Base-by-base conservation (phyloP, 225 moss, liverwort and hornwort species). In the Physcomitrium patens region DNA sequence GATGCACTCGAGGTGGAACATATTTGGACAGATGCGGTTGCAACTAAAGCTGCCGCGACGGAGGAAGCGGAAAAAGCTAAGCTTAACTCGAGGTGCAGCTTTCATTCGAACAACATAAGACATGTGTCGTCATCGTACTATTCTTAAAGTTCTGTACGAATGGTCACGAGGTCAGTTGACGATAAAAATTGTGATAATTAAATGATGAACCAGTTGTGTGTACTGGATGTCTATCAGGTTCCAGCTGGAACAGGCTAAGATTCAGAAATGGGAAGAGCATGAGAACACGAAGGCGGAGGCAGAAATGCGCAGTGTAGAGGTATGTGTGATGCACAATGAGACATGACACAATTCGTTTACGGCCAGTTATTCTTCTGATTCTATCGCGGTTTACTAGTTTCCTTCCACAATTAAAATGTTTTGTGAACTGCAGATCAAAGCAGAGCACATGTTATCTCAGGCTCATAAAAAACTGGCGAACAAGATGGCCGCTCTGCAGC, bases 231-330 rank as follows among this genome's bases (percentile, higher is more conserved):
- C 8, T 0, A 45, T 66, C 82, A 96, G 96, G 76, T 96, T 72
- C 73, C 79, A 89, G 76, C 75, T 87, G 44, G 92, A 96, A 50
- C 85, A 94, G 75, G 86, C 87, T 0, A 94, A 87, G 76, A 96
- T 96, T 59, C 80, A 77, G 31, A 85, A 89, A 12, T 94, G 94
- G 96, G 88, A 96, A 60, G 94, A 89, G 54, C 89, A 89, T 44
- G 92, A 94, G 79, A 96, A 86, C 65, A 89, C 91, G 2, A 94
- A 91, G 61, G 96, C 94, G 0, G 94, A 96, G 69, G 94, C 92
- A 8, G 89, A 92, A 66, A 77, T 96, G 85, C 85, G 89, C 65
- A 91, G 87, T 77, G 72, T 86, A 18, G 96, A 96, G 96, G 96
- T 94, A 69, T 37, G 31, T 37, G 31, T 37, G 31, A 37, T 37